Percentiles rank a stretch among this genome's conserved stretches.
phyloP scores from a whole-genome alignment of 306 rosid species.

The Malus orientalis region DNA sequence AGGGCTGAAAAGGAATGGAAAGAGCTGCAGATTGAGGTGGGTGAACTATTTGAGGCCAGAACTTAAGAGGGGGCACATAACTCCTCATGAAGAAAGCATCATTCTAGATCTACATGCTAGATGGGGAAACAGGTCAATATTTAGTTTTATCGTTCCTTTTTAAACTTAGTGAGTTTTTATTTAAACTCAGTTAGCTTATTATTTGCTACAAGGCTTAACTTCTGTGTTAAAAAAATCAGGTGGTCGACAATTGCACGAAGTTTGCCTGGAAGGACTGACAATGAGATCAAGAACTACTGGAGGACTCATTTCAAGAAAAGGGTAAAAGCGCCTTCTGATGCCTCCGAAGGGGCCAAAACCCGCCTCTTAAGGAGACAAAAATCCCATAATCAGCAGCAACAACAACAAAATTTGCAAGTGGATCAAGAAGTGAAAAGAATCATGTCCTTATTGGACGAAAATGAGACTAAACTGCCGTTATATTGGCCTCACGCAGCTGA shows the following conservation, averaged over 20 bases:
- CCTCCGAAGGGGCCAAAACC: constrained; percentile 45
- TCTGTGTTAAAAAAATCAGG: constrained; percentile 22
- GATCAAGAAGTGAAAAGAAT: constrained; percentile 46
- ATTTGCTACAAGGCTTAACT: background rate
- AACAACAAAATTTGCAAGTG: constrained; percentile 23
- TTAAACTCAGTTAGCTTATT: too few relatives aligned
- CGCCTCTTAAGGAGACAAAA: constrained; percentile 52
- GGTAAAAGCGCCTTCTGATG: constrained; percentile 36
- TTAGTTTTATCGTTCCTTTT: background rate
- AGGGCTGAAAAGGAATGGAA: constrained; percentile 93
- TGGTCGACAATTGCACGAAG: constrained; percentile 97
- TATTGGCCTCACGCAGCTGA: constrained; percentile 29
- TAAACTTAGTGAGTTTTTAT: too few relatives aligned
- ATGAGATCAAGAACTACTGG: constrained; percentile 91
- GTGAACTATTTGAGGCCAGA: constrained; percentile 94
- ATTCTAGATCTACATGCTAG: constrained; percentile 79
- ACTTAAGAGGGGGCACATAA: constrained; percentile 85
- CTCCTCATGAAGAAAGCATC: constrained; percentile 87
- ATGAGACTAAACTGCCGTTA: constrained; percentile 22
- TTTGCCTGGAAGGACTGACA: constrained; percentile 92
- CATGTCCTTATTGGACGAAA: constrained; percentile 52
- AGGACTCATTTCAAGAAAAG: constrained; percentile 89
- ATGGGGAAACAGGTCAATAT: constrained; percentile 86
- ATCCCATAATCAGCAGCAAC: constrained; percentile 51
- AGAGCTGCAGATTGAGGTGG: constrained; percentile 97